phyloP scores from a whole-genome alignment of 108 stramenopile species.

The Epipyxis sp. region DNA sequence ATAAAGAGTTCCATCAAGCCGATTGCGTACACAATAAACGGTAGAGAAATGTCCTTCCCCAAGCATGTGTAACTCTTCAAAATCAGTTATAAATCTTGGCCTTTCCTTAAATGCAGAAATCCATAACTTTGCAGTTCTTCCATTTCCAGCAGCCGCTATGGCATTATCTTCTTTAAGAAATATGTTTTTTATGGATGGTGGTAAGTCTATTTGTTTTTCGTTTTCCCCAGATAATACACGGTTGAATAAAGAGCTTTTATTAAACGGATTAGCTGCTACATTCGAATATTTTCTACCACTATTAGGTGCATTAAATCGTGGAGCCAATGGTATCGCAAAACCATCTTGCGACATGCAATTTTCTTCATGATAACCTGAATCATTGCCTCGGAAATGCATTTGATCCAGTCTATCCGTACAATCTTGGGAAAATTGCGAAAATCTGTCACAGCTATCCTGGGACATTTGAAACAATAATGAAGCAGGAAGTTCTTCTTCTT shows the following conservation, averaged over 20 bases:
- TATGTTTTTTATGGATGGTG: no score
- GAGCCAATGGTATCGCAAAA: not conserved
- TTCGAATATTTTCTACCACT: not conserved
- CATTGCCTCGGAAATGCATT: not conserved
- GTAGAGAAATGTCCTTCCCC: slow-evolving; percentile 24
- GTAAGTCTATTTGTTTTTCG: not conserved
- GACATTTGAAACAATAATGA: no score
- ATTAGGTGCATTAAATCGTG: not conserved
- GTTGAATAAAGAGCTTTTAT: not conserved
- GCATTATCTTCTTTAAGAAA: not conserved
- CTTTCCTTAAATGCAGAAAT: slow-evolving; percentile 27
- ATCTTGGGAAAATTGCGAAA: slow-evolving; percentile 9
- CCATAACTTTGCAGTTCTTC: slow-evolving; percentile 3
- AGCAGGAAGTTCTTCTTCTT: no score
- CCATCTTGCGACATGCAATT: not conserved
- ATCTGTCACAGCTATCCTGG: not conserved
- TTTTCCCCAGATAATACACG: not conserved
- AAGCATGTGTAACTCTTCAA: not conserved
- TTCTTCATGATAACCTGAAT: not conserved
- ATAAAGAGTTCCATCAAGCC: slow-evolving; percentile 13
- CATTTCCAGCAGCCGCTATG: not conserved
- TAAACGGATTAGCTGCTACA: not conserved
- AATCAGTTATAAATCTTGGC: slow-evolving; percentile 23
- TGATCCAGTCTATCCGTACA: not conserved
- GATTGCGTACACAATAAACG: slow-evolving; percentile 18